Evolutionary conservation across 2,329 filamentous ascomycete species (phyloP), one percentile per base, ranked within the genome.

Genomic region (Orbilia brochopaga): DNA sequence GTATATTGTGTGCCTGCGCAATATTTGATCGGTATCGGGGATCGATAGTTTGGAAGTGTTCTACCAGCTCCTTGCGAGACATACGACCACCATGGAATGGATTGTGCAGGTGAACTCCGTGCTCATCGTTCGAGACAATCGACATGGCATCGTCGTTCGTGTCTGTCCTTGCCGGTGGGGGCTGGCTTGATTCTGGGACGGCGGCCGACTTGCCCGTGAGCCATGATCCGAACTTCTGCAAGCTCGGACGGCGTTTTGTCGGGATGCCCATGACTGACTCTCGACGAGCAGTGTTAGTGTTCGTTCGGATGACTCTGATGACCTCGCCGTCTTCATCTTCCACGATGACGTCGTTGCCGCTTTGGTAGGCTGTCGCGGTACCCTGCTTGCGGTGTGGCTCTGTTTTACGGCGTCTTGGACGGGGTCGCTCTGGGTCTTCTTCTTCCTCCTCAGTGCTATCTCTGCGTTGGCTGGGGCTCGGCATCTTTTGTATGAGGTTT

Each of bases 261-360:
- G 62, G 61, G 13, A 73, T 73, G 21, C 69, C 69, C 62, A 66
- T 46, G 19, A 67, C 51, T 19, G 61, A 57, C 5, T 64, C 54
- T n/a, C 46, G 46, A 21, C 69, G 62, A 19, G 42, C 69, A 21
- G 57, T 56, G 35, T 63, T 59, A n/a, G 69, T 84, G 8, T 66
- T 53, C 15, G 69, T 63, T 32, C 69, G 51, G 30, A 73, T 73
- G 35, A 73, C 58, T 81, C 92, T 92, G 78, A 95, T 85, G 32
- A 95, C 91, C 78, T 95, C 91, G 48, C 90, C 90, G 75, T 92
- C 88, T 78, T 90, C 89, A 73, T 95, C 90, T 80, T 95, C 90
- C 15, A 95, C 89, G 78, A 95, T 93, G 74, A 95, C 91, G 81
- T 90, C 92, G 78, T 91, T 92, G 74, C 91, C 91, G 77, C 91